Evolutionary conservation across 345 rosid genomes (phyloP), one percentile per base, ranked within the genome.

Genomic region (Moricandia arvensis): DNA sequence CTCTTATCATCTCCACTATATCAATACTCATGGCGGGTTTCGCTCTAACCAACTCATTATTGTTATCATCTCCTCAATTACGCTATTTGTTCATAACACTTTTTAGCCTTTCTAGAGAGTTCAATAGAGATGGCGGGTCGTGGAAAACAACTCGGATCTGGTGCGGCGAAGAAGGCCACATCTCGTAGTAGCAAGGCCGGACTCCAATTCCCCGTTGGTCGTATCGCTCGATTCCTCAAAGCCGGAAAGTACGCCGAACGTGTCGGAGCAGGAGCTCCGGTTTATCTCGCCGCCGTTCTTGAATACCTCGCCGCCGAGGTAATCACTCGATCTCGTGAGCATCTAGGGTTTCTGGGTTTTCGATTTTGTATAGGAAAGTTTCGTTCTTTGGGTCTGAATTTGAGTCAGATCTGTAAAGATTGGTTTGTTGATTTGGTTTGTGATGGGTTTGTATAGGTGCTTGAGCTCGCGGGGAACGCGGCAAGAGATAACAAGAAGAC

Each of bases 261-360:
- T 11, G 98, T 93, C 1, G 98, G 98, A 2, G 98, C 96, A n/a
- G 98, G 95, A 3, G 98, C 98, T 51, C 98, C 98, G 27, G 98
- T 93, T 31, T 93, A 93, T 68, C 97, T 93, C n/a, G 98, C 98
- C 18, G 97, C 98, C 49, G 98, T 91, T 51, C 98, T 93, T 9
- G 98, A 93, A 55, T 93, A 93, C 63, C 95, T 93, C 1, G 97
- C 98, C 11, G 96, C 98, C 0, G 98, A 93, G 91, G 98, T 93
- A 71, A 3, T 90, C 68, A 3, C 27, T 55, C 29, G 58, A 53
- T 49, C 6, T 51, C 26, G 16, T 2, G 24, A 10, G 55, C 55
- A 49, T 49, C 55, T 49, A 49, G 57, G 57, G 57, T 51, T 51
- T 51, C 24, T 51, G 57, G 57, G 57, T 51, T 51, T 51, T 45